Percentiles rank a stretch among this genome's conserved stretches.
phyloP scores from a whole-genome alignment of 352 stramenopile species.

The Aphanomyces euteiches region DNA sequence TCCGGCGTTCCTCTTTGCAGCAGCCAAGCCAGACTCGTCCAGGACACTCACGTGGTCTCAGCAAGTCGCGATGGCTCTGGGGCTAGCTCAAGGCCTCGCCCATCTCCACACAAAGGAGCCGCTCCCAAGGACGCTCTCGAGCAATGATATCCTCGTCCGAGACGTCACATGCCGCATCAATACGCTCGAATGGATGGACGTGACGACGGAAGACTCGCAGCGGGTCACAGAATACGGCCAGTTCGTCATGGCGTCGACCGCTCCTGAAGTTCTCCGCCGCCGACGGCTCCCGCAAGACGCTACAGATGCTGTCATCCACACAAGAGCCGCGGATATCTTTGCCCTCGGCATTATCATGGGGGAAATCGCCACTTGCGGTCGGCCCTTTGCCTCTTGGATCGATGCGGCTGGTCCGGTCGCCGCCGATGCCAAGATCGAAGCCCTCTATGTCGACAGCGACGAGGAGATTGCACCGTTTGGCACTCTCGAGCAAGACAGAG shows the following conservation, averaged over 20 bases:
- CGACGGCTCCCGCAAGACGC: neutral
- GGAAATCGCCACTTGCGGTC: slow-evolving; percentile 7
- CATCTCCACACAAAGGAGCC: slow-evolving; percentile 11
- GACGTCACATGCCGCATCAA: neutral
- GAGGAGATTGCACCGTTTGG: neutral
- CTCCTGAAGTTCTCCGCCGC: slow-evolving; percentile 4
- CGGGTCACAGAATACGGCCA: neutral
- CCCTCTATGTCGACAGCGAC: neutral
- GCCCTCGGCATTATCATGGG: slow-evolving; percentile 21
- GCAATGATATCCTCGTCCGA: neutral
- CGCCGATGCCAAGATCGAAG: slow-evolving; percentile 21
- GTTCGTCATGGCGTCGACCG: neutral
- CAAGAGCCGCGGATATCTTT: slow-evolving; percentile 3
- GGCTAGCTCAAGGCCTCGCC: slow-evolving; percentile 2
- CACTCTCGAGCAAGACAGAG: neutral
- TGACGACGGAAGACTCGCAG: neutral
- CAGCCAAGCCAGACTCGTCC: neutral
- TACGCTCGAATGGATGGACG: slow-evolving; percentile 1
- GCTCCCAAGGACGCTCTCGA: neutral
- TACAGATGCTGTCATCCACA: no score
- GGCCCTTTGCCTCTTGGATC: slow-evolving; percentile 1
- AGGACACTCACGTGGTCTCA: neutral
- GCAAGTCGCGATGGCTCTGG: neutral
- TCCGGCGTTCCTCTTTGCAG: slow-evolving; percentile 7
- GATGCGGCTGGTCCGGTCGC: neutral